Base-by-base conservation (phyloP, 31 red algal genomes). In the Endocladia muricata region DNA sequence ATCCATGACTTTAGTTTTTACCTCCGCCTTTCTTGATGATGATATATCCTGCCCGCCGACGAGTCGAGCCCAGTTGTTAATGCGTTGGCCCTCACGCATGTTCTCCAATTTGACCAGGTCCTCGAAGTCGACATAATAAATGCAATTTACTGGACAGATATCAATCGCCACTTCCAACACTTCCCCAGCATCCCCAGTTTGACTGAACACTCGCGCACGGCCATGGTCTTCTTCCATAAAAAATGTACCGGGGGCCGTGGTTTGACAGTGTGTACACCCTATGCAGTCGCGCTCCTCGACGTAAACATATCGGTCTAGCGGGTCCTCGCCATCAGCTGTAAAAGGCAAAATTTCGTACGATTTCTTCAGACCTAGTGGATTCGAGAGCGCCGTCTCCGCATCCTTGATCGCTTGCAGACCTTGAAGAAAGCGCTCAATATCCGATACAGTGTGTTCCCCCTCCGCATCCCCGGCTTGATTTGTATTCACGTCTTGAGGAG, bases 81-180 rank as follows among this genome's bases (percentile, higher is more conserved):
- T 94, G 39, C 52, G 61, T 41, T 94, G 91, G 11, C 29, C 69
- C 37, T 83, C 77, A 36, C 91, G 57, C 41, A 55, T 79, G 42
- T 71, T 70, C 55, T 94, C 91, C 29, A 94, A 62, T 2, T 54
- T 79, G 1, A 94, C 91, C 33, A 94, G 35, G 39, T 94, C 91
- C 17, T 85, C 85, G 63, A 62, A 92, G 40, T 76, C 64, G 61
- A 79, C 73, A 52, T 85, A 94, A 40, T 94, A 94, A 23, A 94
- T 94, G 48, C 91, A 94, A 43, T 89, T 94, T 4, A 94, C 91
- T 2, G 91, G 91, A 57, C 91, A 94, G 0, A 79, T 94, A 81
- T 79, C 72, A 68, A 88, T 94, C 42, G 91, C 91, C 61, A 81
- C 84, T 37, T 61, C 80, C 1, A 94, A 47, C 4, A 44, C 37